phyloP scores from a whole-genome alignment of 139 green algal genomes.

The Chlamydomonas sp. region DNA sequence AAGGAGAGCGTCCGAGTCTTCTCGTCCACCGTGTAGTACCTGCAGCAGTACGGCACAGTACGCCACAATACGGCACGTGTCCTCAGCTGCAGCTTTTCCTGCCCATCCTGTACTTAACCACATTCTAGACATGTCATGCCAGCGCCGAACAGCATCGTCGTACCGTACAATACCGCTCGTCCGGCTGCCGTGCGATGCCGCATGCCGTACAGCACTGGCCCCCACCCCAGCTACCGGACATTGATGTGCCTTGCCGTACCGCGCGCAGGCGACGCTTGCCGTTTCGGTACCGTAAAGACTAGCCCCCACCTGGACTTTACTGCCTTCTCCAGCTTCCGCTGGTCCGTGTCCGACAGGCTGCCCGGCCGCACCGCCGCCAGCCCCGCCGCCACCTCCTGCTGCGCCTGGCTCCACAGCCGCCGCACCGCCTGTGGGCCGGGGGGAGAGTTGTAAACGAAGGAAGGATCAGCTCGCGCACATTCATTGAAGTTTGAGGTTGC shows the following conservation, averaged over 20 bases:
- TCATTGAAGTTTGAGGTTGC: not conserved
- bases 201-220: too few species aligned
- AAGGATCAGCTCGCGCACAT: not conserved
- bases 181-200: too few species aligned
- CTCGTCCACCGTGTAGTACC: constrained; percentile 53
- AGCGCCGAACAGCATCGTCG: too few species aligned
- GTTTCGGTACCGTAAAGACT: too few species aligned
- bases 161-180: too few species aligned
- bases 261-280: too few species aligned
- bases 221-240: too few species aligned
- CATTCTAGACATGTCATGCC: too few species aligned
- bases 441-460: too few species aligned
- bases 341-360: not conserved
- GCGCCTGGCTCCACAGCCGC: constrained; percentile 14
- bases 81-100: constrained; percentile 43
- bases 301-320: constrained; percentile 25
- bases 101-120: not conserved
- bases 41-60: constrained; percentile 28
- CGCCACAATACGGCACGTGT: constrained; percentile 12
- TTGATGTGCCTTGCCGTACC: too few species aligned
- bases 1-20: constrained; percentile 50
- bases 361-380: not conserved
- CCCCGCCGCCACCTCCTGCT: constrained; percentile 7
- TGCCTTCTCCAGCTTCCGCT: constrained; percentile 12
- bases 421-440: constrained; percentile 18